Conservation (phyloP, 345 rosid species). For the Brassica incana region DNA sequence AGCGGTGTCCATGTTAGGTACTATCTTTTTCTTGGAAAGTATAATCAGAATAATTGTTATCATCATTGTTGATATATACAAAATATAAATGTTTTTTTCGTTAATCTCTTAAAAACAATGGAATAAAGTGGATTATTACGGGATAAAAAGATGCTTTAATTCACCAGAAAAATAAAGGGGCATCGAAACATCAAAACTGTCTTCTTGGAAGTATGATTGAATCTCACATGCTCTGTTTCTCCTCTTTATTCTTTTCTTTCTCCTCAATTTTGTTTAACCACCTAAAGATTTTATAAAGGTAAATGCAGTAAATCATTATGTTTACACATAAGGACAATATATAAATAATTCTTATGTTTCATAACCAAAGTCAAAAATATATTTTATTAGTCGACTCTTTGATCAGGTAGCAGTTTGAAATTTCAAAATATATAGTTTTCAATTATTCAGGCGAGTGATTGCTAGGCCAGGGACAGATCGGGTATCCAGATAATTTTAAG, state of each 20-base stretch:
- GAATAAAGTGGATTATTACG: conserved; percentile 25
- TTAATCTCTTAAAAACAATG: not conserved
- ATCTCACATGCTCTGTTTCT: conserved; percentile 41
- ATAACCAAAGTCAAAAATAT: not conserved
- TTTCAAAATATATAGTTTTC: not conserved
- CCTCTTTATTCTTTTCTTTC: conserved; percentile 35
- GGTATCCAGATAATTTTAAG: too few species aligned
- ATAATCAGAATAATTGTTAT: not conserved
- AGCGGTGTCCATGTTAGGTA: not conserved
- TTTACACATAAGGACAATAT: conserved; percentile 8
- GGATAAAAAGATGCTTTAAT: conserved; percentile 34
- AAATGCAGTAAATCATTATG: not conserved
- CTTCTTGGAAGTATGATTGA: conserved; percentile 33
- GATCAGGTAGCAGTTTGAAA: not conserved
- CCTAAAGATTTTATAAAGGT: conserved; percentile 4
- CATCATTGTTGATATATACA: not conserved
- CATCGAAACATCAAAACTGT: conserved; percentile 31
- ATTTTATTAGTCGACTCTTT: not conserved
- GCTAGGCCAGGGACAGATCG: too few species aligned
- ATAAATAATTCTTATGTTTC: not conserved
- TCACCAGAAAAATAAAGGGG: conserved; percentile 16
- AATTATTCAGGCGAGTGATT: conserved; percentile 3
- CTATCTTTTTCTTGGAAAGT: not conserved
- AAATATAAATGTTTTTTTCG: not conserved
- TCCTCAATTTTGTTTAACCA: conserved; percentile 10